Percentiles rank a stretch among this genome's conserved stretches.
Conservation (phyloP, 305 asterid species). For the Solanum hybrid region DNA sequence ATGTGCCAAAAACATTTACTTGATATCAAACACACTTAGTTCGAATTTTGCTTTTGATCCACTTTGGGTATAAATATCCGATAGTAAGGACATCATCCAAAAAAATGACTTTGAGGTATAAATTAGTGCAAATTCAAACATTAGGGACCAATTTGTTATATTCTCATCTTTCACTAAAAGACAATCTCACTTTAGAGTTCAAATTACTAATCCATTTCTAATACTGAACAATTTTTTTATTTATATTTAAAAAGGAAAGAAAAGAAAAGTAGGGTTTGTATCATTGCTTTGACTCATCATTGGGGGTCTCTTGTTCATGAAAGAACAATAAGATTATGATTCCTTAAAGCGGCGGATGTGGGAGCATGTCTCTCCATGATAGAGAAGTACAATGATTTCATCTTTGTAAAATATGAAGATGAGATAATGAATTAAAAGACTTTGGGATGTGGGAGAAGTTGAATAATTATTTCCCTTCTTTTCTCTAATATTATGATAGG, state of each 20-base stretch:
- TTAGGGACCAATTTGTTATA: background rate
- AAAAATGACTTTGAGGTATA: background rate
- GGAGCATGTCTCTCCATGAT: slow-evolving; percentile 11
- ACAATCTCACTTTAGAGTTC: background rate
- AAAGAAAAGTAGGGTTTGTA: background rate
- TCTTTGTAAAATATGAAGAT: background rate
- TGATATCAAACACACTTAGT: background rate
- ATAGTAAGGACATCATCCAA: background rate
- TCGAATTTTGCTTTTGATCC: background rate
- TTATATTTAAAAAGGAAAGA: background rate
- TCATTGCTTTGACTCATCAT: slow-evolving; percentile 18
- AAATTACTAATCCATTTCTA: background rate
- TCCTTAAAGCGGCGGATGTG: slow-evolving; percentile 23
- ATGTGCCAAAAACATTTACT: no score
- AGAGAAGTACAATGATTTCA: slow-evolving; percentile 4
- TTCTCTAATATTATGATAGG: slow-evolving; percentile 1
- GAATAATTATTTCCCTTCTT: background rate
- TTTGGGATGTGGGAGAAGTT: background rate
- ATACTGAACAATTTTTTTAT: no score
- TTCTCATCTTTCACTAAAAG: background rate
- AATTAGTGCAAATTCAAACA: background rate
- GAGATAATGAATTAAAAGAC: background rate
- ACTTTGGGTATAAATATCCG: background rate
- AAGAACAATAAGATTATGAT: slow-evolving; percentile 6
- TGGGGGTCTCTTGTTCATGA: background rate